Evolutionary conservation across 441 rosid genomes (phyloP), one percentile per base, ranked within the genome.

Genomic region (Erysimum cheiri): DNA sequence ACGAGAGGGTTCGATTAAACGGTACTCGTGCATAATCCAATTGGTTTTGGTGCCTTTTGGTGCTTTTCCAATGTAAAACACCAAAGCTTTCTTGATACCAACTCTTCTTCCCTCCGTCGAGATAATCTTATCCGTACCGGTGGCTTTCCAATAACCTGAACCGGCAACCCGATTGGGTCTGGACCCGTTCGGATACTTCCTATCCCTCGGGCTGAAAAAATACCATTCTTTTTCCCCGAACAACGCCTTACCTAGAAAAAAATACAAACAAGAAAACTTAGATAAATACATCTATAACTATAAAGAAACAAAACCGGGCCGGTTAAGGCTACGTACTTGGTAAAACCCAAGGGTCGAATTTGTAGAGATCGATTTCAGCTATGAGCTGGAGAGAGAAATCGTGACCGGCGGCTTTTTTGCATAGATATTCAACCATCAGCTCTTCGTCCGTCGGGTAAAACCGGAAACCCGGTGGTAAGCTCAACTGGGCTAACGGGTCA

Each of bases 11-110:
- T 83, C 96, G 35, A 87, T 11, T 49, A 94, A 87, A 61, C 99
- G 90, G 64, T 92, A 95, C 72, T 95, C 99, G 64, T 95, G 99
- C 99, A 92, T 92, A 61, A 95, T 95, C 99, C 99, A 95, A 80
- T 95, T 92, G 8, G 99, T 95, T 79, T 95, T 95, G 50, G 85
- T 88, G 8, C 99, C 99, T 80, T 89, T 95, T 0, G 98, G 98
- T 2, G 99, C 96, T 71, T 90, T 95, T 0, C 99, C 99, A 22
- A 90, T 14, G 64, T 95, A 95, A 48, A 95, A 95, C 11, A 92
- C 98, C 12, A 92, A 84, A 72, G 98, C 91, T 76, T 95, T 95
- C 83, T 95, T 95, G 67, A 95, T 90, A 5, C 99, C 99, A 15
- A 87, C 96, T 72, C 86, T 85, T 43, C 86, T 87, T 9, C 95